Base-by-base conservation (phyloP, 1,284 basidiomycete species). In the Rhodotorula sp. region DNA sequence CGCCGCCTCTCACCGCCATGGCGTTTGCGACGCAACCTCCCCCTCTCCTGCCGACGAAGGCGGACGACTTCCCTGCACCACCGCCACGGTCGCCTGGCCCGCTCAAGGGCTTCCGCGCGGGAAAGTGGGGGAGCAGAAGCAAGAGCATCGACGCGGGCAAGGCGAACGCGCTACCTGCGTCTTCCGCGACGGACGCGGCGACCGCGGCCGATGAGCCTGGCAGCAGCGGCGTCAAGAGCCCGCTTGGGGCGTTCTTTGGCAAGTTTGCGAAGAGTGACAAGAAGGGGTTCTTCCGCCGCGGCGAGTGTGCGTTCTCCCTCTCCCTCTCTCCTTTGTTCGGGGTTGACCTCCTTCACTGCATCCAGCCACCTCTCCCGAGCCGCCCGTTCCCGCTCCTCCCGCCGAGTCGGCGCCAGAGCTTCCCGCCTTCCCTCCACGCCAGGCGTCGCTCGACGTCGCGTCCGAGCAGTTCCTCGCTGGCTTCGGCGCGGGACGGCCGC, bases 181-280 rank as follows among this genome's bases (percentile, higher is more conserved):
- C 25, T 3, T 36, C 8, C 53, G 44, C 15, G 61, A 66, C 17
- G 51, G 15, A 10, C 53, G 8, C 32, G 53, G 17, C 53, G 53
- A 54, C 53, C n/a, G n/a, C n/a, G n/a, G n/a, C n/a, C n/a, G n/a
- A n/a, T n/a, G 53, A 54, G 19, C 21, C 32, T 15, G 10, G 19
- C 19, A 34, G 53, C 53, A 48, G 27, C 25, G 67, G 57, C 0
- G 37, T 53, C 12, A 72, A 72, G 54, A 69, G 67, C 34, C 71
- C 71, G 19, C 61, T 67, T 34, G 70, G 70, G 3, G 25, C 67
- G 0, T 72, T 72, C 64, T 72, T 72, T 21, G 67, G 67, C 44
- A 69, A 69, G 46, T 68, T 62, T 36, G 63, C 61, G 21, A 63
- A 64, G 50, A 57, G 64, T 27, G 66, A 70, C 53, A 57, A 53